phyloP scores from a whole-genome alignment of 352 stramenopile genomes.

The Phytophthora idaei region DNA sequence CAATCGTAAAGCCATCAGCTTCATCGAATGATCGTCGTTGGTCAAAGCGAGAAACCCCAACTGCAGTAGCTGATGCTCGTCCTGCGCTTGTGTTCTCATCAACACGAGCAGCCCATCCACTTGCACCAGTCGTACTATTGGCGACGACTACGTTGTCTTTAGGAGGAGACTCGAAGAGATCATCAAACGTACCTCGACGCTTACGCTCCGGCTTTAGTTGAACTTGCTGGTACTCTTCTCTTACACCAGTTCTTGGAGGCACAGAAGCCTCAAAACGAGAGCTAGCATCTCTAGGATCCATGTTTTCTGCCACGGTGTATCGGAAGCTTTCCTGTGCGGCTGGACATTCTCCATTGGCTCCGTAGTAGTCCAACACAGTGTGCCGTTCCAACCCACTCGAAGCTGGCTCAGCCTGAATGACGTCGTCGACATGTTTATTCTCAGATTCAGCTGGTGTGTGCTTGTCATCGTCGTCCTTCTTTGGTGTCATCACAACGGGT shows the following conservation, averaged over 20 bases:
- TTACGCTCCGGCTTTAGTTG: conserved; percentile 30
- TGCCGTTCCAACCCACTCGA: conserved; percentile 23
- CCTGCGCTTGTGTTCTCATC: conserved; percentile 11
- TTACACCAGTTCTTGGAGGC: not conserved
- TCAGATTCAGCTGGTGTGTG: not conserved
- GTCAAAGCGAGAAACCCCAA: conserved; percentile 69
- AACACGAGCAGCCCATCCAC: conserved; percentile 19
- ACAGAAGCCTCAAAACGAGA: conserved; percentile 12
- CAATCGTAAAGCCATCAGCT: conserved; percentile 27
- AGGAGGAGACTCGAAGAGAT: conserved; percentile 76
- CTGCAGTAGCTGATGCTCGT: conserved; percentile 9
- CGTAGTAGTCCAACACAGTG: conserved; percentile 37
- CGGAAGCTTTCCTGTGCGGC: conserved; percentile 28
- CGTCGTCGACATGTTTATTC: not conserved
- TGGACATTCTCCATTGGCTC: conserved; percentile 4
- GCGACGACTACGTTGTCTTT: conserved; percentile 22
- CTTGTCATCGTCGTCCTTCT: conserved; percentile 11
- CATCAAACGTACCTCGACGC: conserved; percentile 75
- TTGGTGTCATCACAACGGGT: not conserved
- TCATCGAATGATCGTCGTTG: conserved; percentile 35
- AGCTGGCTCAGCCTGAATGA: conserved; percentile 2
- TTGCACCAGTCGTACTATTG: not conserved
- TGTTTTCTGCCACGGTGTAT: conserved; percentile 41
- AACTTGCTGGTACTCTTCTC: conserved; percentile 7
- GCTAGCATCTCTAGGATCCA: conserved; percentile 7